Evolutionary conservation across 495 filamentous ascomycete genomes (phyloP).

Genomic region (Extremus antarcticus): DNA sequence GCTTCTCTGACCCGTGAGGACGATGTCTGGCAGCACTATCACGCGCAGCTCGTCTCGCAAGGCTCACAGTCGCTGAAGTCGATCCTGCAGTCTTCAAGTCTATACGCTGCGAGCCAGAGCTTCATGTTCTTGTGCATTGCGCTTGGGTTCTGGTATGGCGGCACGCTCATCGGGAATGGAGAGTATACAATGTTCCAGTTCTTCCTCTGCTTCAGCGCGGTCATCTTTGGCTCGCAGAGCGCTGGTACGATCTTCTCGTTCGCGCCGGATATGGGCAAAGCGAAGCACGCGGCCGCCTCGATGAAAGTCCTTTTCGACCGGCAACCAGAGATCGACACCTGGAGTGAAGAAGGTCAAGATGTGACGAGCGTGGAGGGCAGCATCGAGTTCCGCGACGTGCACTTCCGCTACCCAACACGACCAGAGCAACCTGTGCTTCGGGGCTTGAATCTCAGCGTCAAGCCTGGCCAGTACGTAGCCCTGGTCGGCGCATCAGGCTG

Average conservation of each 20-base stretch:
- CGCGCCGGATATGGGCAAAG: conserved; percentile 78
- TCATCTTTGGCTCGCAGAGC: conserved; percentile 75
- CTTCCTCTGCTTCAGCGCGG: conserved; percentile 70
- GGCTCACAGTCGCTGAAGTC: conserved; percentile 50
- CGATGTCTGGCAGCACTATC: conserved; percentile 69
- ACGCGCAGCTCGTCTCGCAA: conserved; percentile 50
- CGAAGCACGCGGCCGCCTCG: conserved; percentile 63
- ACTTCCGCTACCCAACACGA: conserved; percentile 59
- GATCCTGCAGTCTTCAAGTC: conserved; percentile 52
- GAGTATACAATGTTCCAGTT: conserved; percentile 72
- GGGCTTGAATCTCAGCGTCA: conserved; percentile 40
- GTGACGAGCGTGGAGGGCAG: conserved; percentile 50
- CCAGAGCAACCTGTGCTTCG: conserved; percentile 45
- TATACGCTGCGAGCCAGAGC: conserved; percentile 72
- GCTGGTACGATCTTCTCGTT: conserved; percentile 84
- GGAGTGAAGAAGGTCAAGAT: conserved; percentile 60
- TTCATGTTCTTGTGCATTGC: conserved; percentile 73
- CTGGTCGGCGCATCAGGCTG: conserved; percentile 51
- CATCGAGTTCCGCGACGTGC: conserved; percentile 35
- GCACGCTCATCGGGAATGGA: conserved; percentile 55
- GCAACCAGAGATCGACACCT: conserved; percentile 66
- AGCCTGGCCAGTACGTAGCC: conserved; percentile 47
- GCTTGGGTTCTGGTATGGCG: conserved; percentile 93
- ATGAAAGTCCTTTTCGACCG: conserved; percentile 73
- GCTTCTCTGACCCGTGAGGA: conserved; percentile 76